Evolutionary conservation across 2,329 filamentous ascomycete species (phyloP).

Genomic region (Eurotiales sp.): DNA sequence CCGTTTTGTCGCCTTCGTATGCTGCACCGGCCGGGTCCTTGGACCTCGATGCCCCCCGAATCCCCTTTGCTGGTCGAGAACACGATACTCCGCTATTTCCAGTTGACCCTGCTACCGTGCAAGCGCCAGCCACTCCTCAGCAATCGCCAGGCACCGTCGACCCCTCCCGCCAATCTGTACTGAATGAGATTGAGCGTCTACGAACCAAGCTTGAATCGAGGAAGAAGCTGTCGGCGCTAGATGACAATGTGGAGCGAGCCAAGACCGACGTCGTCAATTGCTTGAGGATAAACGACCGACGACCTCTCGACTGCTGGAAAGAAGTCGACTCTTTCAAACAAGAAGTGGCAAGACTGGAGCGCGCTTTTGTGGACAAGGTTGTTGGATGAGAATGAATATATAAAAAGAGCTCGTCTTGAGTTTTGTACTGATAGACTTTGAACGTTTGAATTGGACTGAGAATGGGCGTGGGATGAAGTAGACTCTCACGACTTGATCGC

Average conservation of each 20-base stretch:
- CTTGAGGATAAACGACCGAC: slow-evolving; percentile 75
- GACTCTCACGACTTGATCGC: not conserved
- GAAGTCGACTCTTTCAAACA: slow-evolving; percentile 89
- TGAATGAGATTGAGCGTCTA: slow-evolving; percentile 56
- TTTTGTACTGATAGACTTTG: slow-evolving; percentile 5
- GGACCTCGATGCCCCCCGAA: slow-evolving; percentile 40
- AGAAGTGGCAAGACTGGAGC: slow-evolving; percentile 83
- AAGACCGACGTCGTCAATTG: slow-evolving; percentile 75
- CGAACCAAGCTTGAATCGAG: slow-evolving; percentile 57
- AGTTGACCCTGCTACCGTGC: slow-evolving; percentile 17
- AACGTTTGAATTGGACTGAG: not conserved
- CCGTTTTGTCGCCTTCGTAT: slow-evolving; percentile 25
- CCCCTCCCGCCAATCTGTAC: slow-evolving; percentile 51
- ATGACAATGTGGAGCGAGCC: slow-evolving; percentile 68
- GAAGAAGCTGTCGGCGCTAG: slow-evolving; percentile 60
- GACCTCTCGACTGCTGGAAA: slow-evolving; percentile 89
- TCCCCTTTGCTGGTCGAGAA: slow-evolving; percentile 41
- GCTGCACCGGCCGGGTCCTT: slow-evolving; percentile 26
- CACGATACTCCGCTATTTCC: slow-evolving; percentile 19
- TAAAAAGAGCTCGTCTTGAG: not conserved
- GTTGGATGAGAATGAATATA: slow-evolving; percentile 30
- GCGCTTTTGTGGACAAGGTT: slow-evolving; percentile 81
- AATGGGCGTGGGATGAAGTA: not conserved
- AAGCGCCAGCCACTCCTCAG: slow-evolving; percentile 9
- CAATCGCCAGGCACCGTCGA: slow-evolving; percentile 24